Percentiles rank a stretch among this genome's conserved stretches.
These are phyloP conservation scores for Acephala macrosclerotiorum DNA, from an alignment of 2,329 filamentous ascomycete species.

Conservation along the genomic window DNA sequence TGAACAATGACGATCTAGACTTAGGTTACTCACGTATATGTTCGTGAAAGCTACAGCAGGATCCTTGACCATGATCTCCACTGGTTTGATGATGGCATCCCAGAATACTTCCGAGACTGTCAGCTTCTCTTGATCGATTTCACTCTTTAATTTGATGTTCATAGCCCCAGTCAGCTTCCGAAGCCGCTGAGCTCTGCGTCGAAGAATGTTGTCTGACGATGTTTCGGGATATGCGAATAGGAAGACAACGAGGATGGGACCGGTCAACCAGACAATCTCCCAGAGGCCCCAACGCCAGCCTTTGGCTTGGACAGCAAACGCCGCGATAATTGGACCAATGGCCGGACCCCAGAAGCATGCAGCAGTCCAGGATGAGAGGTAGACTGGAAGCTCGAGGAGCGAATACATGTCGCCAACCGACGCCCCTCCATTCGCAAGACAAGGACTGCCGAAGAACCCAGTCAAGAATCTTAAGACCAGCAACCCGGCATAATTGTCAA, in stretches of 20 bases:
- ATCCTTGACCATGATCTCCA: slow-evolving; percentile 65
- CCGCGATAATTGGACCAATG: slow-evolving; percentile 64
- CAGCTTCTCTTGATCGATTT: slow-evolving; percentile 64
- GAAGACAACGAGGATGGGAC: slow-evolving; percentile 62
- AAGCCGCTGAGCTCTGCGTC: slow-evolving; percentile 63
- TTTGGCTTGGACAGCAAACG: slow-evolving; percentile 62
- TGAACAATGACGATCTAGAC: background rate
- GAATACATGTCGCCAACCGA: slow-evolving; percentile 53
- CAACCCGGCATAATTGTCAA: slow-evolving; percentile 65
- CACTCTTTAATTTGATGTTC: slow-evolving; percentile 64
- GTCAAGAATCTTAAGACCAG: slow-evolving; percentile 68
- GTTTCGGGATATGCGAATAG: slow-evolving; percentile 70
- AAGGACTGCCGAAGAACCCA: slow-evolving; percentile 68
- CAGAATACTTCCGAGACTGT: slow-evolving; percentile 53
- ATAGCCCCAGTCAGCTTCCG: slow-evolving; percentile 62
- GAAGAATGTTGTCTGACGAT: slow-evolving; percentile 61
- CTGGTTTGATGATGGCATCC: slow-evolving; percentile 65
- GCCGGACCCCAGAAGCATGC: slow-evolving; percentile 51
- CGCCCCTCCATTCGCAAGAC: slow-evolving; percentile 63
- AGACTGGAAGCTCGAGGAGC: slow-evolving; percentile 38
- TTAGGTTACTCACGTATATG: slow-evolving; percentile 18
- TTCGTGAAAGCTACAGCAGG: slow-evolving; percentile 45
- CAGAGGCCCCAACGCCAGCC: slow-evolving; percentile 68
- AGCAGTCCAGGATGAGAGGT: slow-evolving; percentile 27
- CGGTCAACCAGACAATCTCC: slow-evolving; percentile 66